Evolutionary conservation across 176 grass and related monocot species (phyloP).

Genomic region (Avena eriantha): DNA sequence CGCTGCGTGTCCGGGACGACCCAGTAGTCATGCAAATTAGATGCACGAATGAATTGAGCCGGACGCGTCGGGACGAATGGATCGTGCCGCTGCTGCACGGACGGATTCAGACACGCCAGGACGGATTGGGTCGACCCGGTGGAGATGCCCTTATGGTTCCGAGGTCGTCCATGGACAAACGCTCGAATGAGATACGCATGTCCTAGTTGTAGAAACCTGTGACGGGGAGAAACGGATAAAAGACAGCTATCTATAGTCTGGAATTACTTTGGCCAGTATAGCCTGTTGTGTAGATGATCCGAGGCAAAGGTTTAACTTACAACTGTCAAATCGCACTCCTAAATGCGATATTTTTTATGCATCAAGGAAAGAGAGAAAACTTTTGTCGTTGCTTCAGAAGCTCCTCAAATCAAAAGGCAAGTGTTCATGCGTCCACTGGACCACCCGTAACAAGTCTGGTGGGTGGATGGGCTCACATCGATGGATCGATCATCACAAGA

Average conservation of each 20-base stretch:
- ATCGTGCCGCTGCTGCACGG: too few relatives aligned
- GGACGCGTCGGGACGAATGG: too few relatives aligned
- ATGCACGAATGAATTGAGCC: too few relatives aligned
- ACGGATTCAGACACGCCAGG: too few relatives aligned
- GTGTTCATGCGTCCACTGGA: background rate
- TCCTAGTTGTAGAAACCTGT: background rate
- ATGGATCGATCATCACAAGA: background rate
- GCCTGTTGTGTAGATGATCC: background rate
- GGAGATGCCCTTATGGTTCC: too few relatives aligned
- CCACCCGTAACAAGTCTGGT: conserved; percentile 6
- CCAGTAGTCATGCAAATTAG: too few relatives aligned
- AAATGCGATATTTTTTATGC: background rate
- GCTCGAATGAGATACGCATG: background rate
- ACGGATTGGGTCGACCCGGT: too few relatives aligned
- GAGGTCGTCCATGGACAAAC: background rate
- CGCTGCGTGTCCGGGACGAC: too few relatives aligned
- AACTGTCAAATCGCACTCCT: too few relatives aligned
- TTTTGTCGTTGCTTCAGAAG: conserved; percentile 22
- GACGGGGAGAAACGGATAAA: too few relatives aligned
- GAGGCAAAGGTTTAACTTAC: background rate
- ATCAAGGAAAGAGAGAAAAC: background rate
- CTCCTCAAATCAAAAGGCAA: background rate
- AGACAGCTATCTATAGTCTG: background rate
- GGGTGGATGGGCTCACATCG: background rate
- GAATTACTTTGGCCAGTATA: too few relatives aligned